Evolutionary conservation across 495 filamentous ascomycete species (phyloP).

Genomic region (Penicillium egyptiacum): DNA sequence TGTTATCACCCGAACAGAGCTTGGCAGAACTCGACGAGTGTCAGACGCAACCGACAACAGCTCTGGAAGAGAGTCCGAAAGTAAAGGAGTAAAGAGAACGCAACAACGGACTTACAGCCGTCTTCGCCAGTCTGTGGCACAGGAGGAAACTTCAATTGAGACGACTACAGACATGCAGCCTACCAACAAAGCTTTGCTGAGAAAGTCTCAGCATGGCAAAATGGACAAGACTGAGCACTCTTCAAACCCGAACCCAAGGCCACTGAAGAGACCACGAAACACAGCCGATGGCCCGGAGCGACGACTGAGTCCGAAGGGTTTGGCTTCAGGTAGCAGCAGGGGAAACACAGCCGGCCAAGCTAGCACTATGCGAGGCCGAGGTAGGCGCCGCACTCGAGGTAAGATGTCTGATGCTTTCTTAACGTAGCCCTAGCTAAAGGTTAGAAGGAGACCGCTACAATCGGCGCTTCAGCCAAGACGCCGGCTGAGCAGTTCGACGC

Average conservation of each 20-base stretch:
- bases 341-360: conserved; percentile 1
- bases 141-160: conserved; percentile 3
- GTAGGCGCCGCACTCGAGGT: conserved; percentile 32
- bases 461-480: conserved; percentile 33
- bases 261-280: background rate
- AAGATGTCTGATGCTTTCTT: background rate
- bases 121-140: conserved; percentile 17
- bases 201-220: background rate
- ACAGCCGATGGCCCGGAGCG: conserved; percentile 5
- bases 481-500: conserved; percentile 3
- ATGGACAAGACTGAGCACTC: background rate
- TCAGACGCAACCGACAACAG: conserved; percentile 11
- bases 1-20: background rate
- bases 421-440: conserved; percentile 10
- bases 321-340: conserved; percentile 25
- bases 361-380: conserved; percentile 16
- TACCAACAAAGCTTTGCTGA: background rate
- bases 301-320: conserved; percentile 21
- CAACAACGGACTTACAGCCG: conserved; percentile 32
- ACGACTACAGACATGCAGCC: background rate
- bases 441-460: conserved; percentile 36
- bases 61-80: conserved; percentile 7
- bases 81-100: conserved; percentile 20
- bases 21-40: conserved; percentile 8
- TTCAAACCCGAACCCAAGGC: background rate